Conservation (phyloP, 2,329 filamentous ascomycete genomes). For the Penicillium hesseltinei region DNA sequence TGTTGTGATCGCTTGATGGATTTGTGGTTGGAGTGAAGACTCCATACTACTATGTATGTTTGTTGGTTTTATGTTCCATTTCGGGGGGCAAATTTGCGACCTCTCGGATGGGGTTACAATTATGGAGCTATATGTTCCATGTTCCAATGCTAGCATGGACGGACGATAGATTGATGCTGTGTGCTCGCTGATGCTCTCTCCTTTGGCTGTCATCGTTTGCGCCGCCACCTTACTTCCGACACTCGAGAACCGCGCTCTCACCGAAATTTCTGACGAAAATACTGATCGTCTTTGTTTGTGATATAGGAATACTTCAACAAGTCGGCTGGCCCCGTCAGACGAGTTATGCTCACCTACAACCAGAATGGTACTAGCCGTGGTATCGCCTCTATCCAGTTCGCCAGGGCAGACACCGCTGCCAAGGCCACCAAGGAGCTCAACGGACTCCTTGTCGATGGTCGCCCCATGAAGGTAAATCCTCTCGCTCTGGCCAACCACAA, state of each 20-base stretch:
- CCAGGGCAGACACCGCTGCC: slow-evolving; percentile 73
- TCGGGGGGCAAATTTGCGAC: neutral
- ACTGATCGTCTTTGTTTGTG: slow-evolving; percentile 49
- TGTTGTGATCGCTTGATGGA: slow-evolving; percentile 11
- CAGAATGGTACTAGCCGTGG: slow-evolving; percentile 89
- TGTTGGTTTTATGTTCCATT: slow-evolving; percentile 5
- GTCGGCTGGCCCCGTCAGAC: slow-evolving; percentile 86
- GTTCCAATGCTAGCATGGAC: neutral
- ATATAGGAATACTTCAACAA: slow-evolving; percentile 93
- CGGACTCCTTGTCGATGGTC: slow-evolving; percentile 83
- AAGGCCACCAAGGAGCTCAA: slow-evolving; percentile 83
- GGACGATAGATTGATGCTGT: slow-evolving; percentile 48
- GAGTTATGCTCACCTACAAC: slow-evolving; percentile 87
- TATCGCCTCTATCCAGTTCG: slow-evolving; percentile 85
- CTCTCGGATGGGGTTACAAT: neutral
- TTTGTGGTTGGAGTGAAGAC: slow-evolving; percentile 4
- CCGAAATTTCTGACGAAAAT: slow-evolving; percentile 33
- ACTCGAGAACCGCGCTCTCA: slow-evolving; percentile 23
- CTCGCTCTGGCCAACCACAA: slow-evolving; percentile 10
- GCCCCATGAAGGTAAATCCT: slow-evolving; percentile 76
- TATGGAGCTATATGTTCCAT: neutral
- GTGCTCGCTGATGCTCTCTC: slow-evolving; percentile 59
- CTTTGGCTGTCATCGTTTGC: slow-evolving; percentile 26
- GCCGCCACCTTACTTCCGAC: slow-evolving; percentile 26
- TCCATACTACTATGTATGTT: neutral